Percentiles rank a stretch among this genome's conserved stretches.
phyloP scores from a whole-genome alignment of 75 land plant genomes.

The Selaginella tamariscina region DNA sequence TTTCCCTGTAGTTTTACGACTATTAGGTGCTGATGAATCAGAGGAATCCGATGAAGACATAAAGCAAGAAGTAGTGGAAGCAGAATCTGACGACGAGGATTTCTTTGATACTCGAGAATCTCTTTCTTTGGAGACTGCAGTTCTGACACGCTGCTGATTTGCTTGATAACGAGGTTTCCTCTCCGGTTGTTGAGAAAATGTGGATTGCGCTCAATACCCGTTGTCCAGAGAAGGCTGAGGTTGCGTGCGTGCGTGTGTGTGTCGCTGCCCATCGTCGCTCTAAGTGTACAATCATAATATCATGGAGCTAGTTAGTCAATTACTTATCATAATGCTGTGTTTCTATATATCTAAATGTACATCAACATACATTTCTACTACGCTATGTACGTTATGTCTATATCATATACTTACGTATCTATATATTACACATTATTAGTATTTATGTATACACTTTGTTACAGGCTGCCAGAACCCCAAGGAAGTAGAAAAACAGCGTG shows the following conservation, averaged over 20 bases:
- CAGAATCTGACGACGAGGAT: conserved; percentile 42
- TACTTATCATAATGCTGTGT: too few relatives aligned
- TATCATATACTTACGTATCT: too few relatives aligned
- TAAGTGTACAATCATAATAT: too few relatives aligned
- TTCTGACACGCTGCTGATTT: neutral
- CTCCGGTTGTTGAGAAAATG: too few relatives aligned
- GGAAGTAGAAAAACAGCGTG: conserved; percentile 69
- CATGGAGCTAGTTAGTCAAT: too few relatives aligned
- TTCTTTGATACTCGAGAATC: conserved; percentile 40
- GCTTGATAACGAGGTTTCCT: neutral
- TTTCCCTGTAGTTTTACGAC: conserved; percentile 3
- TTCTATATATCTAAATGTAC: conserved; percentile 45
- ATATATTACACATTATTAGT: too few relatives aligned
- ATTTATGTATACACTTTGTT: too few relatives aligned
- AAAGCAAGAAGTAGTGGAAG: conserved; percentile 32
- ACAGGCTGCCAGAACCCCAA: conserved; percentile 70
- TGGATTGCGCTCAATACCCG: too few relatives aligned
- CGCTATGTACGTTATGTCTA: too few relatives aligned
- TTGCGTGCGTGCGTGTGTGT: too few relatives aligned
- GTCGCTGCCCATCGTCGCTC: too few relatives aligned
- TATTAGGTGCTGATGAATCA: conserved; percentile 39
- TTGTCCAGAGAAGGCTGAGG: neutral
- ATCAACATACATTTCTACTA: too few relatives aligned
- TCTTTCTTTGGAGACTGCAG: conserved; percentile 5
- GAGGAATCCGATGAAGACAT: conserved; percentile 49